Base-by-base conservation (phyloP, 2,329 filamentous ascomycete genomes). In the Fusarium sulawesiense region DNA sequence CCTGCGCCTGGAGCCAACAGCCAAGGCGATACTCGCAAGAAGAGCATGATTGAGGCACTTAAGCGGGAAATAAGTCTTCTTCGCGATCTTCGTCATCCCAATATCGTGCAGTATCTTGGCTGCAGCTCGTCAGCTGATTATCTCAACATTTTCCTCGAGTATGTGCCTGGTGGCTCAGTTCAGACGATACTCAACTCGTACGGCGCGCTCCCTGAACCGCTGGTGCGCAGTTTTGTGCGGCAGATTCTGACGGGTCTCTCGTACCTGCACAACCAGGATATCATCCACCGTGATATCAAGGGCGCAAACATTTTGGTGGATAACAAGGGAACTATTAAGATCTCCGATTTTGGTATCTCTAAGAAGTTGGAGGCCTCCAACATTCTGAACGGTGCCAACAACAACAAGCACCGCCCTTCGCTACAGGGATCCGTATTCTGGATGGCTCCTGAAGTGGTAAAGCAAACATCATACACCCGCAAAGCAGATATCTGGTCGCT, bases 141-240 rank as follows among this genome's bases (percentile, higher is more conserved):
- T 79, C 89, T 99, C 76, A 99, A 99, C 83, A 99, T 99, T 92
- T 99, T 99, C 89, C 90, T 99, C 77, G 96, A 99, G 81, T 99
- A 99, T 79, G 96, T 99, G 32, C 93, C 96, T 18, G 96, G 96
- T 81, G 96, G 96, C 47, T 98, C 95, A 14, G 97, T 99, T 27
- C 96, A 97, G 72, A 97, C 93, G 12, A 98, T 99, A 94, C 91
- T 99, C 71, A 96, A 98, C 83, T 97, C 97, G 73, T 99, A 99
- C 79, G 97, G 97, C 64, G 95, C 95, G 10, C 89, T 99, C 56
- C 92, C 93, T 20, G 96, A 99, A 79, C 94, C 94, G 2, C 87
- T 99, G 61, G 94, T 98, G 64, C 92, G 94, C 77, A 98, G 96
- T 81, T 99, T 99, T 78, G 95, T 98, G 53, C 91, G 95, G 34